These are phyloP conservation scores for Boletellus deceptivus DNA, from an alignment of 1,284 basidiomycete species.

Conservation along the genomic window DNA sequence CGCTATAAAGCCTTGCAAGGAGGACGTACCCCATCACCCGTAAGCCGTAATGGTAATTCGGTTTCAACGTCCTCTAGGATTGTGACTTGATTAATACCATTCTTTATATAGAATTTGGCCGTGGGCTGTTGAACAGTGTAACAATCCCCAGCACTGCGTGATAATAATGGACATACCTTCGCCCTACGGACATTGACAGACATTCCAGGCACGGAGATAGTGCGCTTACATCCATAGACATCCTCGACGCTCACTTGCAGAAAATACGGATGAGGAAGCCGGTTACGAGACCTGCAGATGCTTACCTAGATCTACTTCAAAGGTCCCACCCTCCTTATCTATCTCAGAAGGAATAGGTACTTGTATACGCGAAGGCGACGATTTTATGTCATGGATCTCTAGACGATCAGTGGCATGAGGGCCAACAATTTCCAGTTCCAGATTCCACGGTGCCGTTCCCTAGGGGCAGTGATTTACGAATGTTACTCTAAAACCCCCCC, in stretches of 20 bases:
- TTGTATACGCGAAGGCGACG: conserved; percentile 54
- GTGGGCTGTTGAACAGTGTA: conserved; percentile 59
- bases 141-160: neutral
- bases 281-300: conserved; percentile 2
- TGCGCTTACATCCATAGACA: conserved; percentile 81
- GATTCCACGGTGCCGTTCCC: conserved; percentile 87
- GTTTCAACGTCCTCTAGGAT: conserved; percentile 79
- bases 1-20: conserved; percentile 5
- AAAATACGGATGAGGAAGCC: conserved; percentile 1
- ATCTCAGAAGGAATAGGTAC: conserved; percentile 68
- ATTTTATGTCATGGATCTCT: conserved; percentile 56
- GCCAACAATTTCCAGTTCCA: conserved; percentile 78
- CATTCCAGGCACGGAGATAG: conserved; percentile 75
- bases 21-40: conserved; percentile 76
- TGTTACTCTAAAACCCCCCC: neutral
- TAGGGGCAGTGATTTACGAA: conserved; percentile 29
- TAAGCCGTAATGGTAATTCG: conserved; percentile 76
- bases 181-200: conserved; percentile 87
- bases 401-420: conserved; percentile 61
- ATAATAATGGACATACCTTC: conserved; percentile 49
- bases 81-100: conserved; percentile 53
- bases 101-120: conserved; percentile 76
- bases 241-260: conserved; percentile 80
- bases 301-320: conserved; percentile 78
- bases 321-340: conserved; percentile 69